Base-by-base conservation (phyloP, 1,139 yeast species). In the Suhomyces bolitotheri region DNA sequence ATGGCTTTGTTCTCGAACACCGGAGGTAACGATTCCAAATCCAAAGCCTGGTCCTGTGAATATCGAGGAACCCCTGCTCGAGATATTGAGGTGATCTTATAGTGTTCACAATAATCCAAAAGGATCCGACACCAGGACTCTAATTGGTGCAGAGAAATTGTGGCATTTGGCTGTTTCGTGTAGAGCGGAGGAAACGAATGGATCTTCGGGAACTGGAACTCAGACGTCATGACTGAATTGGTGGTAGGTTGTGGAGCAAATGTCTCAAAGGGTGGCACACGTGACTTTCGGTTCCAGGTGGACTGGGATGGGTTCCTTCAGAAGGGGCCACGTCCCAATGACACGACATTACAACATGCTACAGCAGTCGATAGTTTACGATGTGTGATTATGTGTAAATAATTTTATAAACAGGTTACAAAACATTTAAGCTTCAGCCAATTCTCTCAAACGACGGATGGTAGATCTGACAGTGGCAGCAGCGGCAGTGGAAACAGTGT, bases 391-490 rank as follows among this genome's bases (percentile, higher is more conserved):
- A 32, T 29, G 39, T 27, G 35, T 31, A 36, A 35, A 36, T 36
- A 22, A 37, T 40, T 31, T 35, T 40, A 42, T 41, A 44, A 38
- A 43, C 45, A 34, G 34, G 39, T 33, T 31, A 42, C 39, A 43
- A 37, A 49, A 49, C 52, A 57, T 51, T 64, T 89, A 94, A 70
- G 96, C 98, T 79, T 94, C 98, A 77, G 95, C 97, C 81, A 94
- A 74, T 71, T 94, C 99, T 84, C 99, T 89, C 78, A 94, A 87
- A 85, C 99, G 96, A 82, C 98, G 92, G 80, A 94, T 92, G 74
- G 98, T 92, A 55, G 98, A 90, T 85, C 99, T 90, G 73, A 90
- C 97, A 62, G 98, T 94, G 74, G 97, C 96, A 67, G 98, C 99
- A 71, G 98, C 97, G 67, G 97, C 94, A 62, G 97, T 90, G 66